Percentiles rank a stretch among this genome's conserved stretches.
phyloP scores from a whole-genome alignment of 768 basidiomycete genomes.

The Leucocoprinus sp. region DNA sequence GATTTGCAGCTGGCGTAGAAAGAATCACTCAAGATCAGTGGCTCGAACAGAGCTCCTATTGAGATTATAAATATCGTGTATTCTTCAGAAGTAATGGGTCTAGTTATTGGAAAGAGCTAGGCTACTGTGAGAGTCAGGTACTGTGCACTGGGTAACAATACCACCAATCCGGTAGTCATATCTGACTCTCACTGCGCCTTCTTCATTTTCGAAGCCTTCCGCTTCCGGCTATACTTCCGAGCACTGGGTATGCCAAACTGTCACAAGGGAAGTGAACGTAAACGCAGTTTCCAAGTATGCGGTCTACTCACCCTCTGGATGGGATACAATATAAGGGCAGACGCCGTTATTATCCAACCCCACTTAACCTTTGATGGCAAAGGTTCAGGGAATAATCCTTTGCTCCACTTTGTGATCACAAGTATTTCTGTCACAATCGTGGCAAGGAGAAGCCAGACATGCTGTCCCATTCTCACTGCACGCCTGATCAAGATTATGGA shows the following conservation, averaged over 20 bases:
- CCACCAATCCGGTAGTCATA: not conserved
- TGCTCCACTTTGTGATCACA: slow-evolving; percentile 77
- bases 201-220: slow-evolving; percentile 25
- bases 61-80: not conserved
- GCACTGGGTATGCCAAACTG: slow-evolving; percentile 62
- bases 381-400: slow-evolving; percentile 58
- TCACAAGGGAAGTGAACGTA: not conserved
- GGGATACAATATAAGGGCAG: slow-evolving; percentile 64
- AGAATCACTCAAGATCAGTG: not conserved
- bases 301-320: slow-evolving; percentile 44
- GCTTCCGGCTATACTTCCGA: slow-evolving; percentile 43
- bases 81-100: not conserved
- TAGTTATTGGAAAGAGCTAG: not conserved
- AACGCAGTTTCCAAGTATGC: not conserved
- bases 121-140: not conserved
- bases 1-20: not conserved
- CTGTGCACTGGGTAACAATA: no score
- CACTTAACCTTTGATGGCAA: slow-evolving; percentile 54
- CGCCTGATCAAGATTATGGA: slow-evolving; percentile 34
- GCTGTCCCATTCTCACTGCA: slow-evolving; percentile 85
- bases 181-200: slow-evolving; percentile 23
- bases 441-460: slow-evolving; percentile 79
- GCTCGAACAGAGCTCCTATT: not conserved
- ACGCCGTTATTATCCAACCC: slow-evolving; percentile 56
- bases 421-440: slow-evolving; percentile 80